phyloP scores from a whole-genome alignment of 148 eudicot genomes.

The Selenicereus undatus region DNA sequence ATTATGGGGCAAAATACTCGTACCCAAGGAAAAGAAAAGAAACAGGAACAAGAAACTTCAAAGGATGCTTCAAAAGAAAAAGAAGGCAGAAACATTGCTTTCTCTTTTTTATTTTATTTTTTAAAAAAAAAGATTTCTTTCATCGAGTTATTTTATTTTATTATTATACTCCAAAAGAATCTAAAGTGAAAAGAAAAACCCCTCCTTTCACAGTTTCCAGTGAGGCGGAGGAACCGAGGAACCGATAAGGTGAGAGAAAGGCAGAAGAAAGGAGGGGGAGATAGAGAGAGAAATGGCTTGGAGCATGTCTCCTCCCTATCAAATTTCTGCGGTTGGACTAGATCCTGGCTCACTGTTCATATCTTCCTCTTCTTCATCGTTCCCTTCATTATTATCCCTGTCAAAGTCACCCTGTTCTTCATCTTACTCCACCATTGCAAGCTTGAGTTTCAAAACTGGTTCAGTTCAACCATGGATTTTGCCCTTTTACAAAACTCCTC shows the following conservation, averaged over 20 bases:
- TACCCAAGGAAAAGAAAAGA: background rate
- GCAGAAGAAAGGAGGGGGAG: background rate
- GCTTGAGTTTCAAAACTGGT: background rate
- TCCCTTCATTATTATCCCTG: background rate
- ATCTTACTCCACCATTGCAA: background rate
- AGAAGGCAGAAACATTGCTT: too few relatives aligned
- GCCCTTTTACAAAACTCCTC: constrained; percentile 10
- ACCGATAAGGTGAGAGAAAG: constrained; percentile 25
- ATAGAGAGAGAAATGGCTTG: constrained; percentile 30
- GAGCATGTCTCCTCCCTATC: constrained; percentile 17
- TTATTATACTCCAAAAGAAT: background rate
- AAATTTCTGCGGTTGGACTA: background rate
- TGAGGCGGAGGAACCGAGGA: background rate
- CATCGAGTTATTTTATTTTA: background rate
- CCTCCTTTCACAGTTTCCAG: background rate
- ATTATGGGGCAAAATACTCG: background rate
- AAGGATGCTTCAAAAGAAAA: background rate
- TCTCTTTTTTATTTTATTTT: too few relatives aligned
- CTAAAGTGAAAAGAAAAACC: background rate
- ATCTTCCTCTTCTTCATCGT: constrained; percentile 1
- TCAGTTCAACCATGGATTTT: constrained; percentile 7
- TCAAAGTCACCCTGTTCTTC: constrained; percentile 7
- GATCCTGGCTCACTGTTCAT: background rate
- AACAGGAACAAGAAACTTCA: background rate
- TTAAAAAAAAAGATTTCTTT: background rate